phyloP scores from a whole-genome alignment of 2,329 filamentous ascomycete species.

The Microdochium bolleyi region DNA sequence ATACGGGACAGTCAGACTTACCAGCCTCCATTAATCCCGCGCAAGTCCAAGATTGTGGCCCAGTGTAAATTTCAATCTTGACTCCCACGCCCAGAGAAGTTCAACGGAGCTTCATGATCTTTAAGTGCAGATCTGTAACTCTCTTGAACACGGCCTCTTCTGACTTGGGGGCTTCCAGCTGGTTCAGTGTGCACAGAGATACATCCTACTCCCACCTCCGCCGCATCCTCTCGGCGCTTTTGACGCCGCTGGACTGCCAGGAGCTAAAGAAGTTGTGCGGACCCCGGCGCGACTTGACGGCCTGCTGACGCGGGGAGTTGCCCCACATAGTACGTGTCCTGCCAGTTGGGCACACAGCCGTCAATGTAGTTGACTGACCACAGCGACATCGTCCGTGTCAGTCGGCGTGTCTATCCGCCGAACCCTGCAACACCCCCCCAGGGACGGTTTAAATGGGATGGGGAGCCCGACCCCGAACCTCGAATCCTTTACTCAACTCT shows the following conservation, averaged over 20 bases:
- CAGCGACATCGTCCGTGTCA: neutral
- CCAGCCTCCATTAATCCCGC: neutral
- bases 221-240: neutral
- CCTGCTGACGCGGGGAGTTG: neutral
- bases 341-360: neutral
- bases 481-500: neutral
- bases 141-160: neutral
- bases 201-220: neutral
- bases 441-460: neutral
- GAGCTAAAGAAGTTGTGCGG: neutral
- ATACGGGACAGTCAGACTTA: neutral
- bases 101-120: neutral
- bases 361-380: neutral
- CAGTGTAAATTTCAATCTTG: neutral
- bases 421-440: neutral
- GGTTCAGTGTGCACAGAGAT: neutral
- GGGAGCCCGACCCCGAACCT: neutral
- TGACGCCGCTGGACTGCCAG: neutral
- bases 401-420: neutral
- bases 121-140: neutral
- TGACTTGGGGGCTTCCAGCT: neutral
- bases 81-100: neutral
- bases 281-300: neutral
- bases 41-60: neutral
- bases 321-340: neutral